phyloP scores from a whole-genome alignment of 768 basidiomycete genomes.

The Rhodocollybia butyracea region DNA sequence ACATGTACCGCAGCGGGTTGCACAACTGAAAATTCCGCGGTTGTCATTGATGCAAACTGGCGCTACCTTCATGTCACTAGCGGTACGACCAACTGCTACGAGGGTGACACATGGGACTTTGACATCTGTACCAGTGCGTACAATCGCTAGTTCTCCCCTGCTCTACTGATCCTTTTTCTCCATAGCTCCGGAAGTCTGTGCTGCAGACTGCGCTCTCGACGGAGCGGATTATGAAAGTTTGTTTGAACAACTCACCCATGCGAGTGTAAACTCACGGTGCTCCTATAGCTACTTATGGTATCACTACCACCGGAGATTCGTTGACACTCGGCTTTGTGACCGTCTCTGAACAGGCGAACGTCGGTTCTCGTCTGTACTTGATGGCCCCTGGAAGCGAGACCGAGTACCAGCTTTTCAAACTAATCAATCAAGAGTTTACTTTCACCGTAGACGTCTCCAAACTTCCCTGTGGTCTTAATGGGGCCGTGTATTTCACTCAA shows the following conservation, averaged over 20 bases:
- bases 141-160: background rate
- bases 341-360: constrained; percentile 10
- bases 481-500: constrained; percentile 43
- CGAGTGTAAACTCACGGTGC: background rate
- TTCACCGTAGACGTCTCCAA: constrained; percentile 48
- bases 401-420: constrained; percentile 25
- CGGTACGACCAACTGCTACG: constrained; percentile 24
- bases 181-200: constrained; percentile 25
- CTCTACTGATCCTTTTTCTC: background rate
- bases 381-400: constrained; percentile 23
- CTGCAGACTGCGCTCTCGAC: constrained; percentile 15
- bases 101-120: constrained; percentile 36
- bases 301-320: constrained; percentile 28
- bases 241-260: background rate
- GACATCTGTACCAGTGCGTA: constrained; percentile 29
- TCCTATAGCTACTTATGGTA: constrained; percentile 30
- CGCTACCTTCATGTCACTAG: constrained; percentile 28
- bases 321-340: constrained; percentile 32
- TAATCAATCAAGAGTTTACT: constrained; percentile 41
- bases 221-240: constrained; percentile 8
- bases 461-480: constrained; percentile 46
- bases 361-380: constrained; percentile 28
- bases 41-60: constrained; percentile 39
- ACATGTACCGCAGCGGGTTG: constrained; percentile 30
- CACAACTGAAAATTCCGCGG: constrained; percentile 15